These are phyloP conservation scores for Boletus rubropictus DNA, from an alignment of 768 basidiomycete species.

Conservation along the genomic window DNA sequence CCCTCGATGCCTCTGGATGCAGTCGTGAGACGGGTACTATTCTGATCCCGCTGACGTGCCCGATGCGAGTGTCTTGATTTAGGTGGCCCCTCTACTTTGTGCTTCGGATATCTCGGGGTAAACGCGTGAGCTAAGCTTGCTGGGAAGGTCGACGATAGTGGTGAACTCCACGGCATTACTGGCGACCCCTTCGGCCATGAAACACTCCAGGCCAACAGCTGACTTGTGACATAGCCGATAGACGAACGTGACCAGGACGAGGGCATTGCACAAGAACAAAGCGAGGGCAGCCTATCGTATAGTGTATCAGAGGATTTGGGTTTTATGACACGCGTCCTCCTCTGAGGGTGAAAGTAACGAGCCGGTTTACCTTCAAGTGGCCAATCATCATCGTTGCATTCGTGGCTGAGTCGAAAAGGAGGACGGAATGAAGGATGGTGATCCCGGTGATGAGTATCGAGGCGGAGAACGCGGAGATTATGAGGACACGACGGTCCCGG, in stretches of 20 bases:
- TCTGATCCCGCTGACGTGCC: background rate
- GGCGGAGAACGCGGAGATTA: conserved; percentile 19
- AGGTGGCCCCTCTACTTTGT: background rate
- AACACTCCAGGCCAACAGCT: background rate
- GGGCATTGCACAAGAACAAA: conserved; percentile 19
- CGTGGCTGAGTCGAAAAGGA: conserved; percentile 12
- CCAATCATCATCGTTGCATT: conserved; percentile 13
- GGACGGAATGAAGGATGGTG: conserved; percentile 20
- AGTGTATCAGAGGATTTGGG: background rate
- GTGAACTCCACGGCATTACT: conserved; percentile 9
- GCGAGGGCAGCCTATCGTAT: conserved; percentile 15
- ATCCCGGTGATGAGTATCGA: conserved; percentile 18
- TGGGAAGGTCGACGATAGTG: conserved; percentile 15
- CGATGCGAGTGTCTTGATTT: background rate
- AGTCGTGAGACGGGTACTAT: background rate
- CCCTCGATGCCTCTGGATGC: background rate
- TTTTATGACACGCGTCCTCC: background rate
- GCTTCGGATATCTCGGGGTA: background rate
- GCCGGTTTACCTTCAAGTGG: conserved; percentile 20
- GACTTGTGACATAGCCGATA: conserved; percentile 11
- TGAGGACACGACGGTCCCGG: conserved; percentile 15
- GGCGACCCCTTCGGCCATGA: background rate
- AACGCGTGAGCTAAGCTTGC: conserved; percentile 4
- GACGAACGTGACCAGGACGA: conserved; percentile 16
- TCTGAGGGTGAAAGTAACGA: background rate